Percentiles rank a stretch among this genome's conserved stretches.
These are phyloP conservation scores for Starmerella vitae DNA, from an alignment of 805 yeast genomes.

Conservation along the genomic window DNA sequence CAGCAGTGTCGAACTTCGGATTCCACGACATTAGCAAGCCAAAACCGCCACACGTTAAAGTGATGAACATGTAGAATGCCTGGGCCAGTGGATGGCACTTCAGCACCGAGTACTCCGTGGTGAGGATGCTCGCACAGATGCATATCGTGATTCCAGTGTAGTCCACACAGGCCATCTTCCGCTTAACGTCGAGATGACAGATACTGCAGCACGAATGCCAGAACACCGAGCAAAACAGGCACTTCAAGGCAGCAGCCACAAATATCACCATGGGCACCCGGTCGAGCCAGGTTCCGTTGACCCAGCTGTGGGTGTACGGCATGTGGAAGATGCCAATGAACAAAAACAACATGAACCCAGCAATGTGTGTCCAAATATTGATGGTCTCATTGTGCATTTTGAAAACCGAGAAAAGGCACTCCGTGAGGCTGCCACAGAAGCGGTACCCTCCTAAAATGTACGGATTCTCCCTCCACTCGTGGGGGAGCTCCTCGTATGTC, in stretches of 20 bases:
- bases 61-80: slow-evolving; percentile 42
- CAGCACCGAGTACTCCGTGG: slow-evolving; percentile 71
- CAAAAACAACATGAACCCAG: slow-evolving; percentile 49
- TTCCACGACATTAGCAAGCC: slow-evolving; percentile 84
- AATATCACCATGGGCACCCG: slow-evolving; percentile 49
- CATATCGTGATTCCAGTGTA: slow-evolving; percentile 86
- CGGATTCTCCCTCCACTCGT: slow-evolving; percentile 86
- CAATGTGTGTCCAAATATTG: slow-evolving; percentile 85
- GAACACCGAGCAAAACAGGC: slow-evolving; percentile 61
- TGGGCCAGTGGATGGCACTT: slow-evolving; percentile 42
- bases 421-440: slow-evolving; percentile 50
- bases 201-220: slow-evolving; percentile 91
- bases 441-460: slow-evolving; percentile 76
- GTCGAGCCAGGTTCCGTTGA: slow-evolving; percentile 32
- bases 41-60: slow-evolving; percentile 50
- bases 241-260: slow-evolving; percentile 57
- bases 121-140: slow-evolving; percentile 76
- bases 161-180: slow-evolving; percentile 81
- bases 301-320: slow-evolving; percentile 46
- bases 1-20: slow-evolving; percentile 81
- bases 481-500: slow-evolving; percentile 77
- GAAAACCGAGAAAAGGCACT: slow-evolving; percentile 49
- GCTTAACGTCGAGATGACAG: slow-evolving; percentile 46
- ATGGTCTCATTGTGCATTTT: slow-evolving; percentile 71
- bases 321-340: slow-evolving; percentile 47